Evolutionary conservation across 176 grass and related monocot species (phyloP), one percentile per base, ranked within the genome.

Genomic region (Poa pratensis): DNA sequence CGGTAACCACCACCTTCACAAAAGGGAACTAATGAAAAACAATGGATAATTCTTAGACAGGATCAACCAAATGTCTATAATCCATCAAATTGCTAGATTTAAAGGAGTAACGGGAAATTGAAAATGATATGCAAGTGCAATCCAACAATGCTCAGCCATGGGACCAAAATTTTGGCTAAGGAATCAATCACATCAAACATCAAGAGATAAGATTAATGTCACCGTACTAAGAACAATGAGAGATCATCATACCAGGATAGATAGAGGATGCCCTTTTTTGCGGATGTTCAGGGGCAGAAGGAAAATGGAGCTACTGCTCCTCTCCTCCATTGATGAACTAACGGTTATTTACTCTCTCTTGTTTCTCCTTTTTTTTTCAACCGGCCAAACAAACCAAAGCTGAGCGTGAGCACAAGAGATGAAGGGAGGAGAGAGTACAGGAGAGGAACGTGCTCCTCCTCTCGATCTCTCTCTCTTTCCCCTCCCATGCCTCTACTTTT

Each of bases 251-350:
- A 90, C 84, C 84, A 50, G 12, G 80, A 20, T 3, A 79, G 46
- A 80, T 28, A 46, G 83, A 80, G 53, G 62, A 17, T 24, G 62
- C 20, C 23, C 43, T 39, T 72, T 51, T 46, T 39, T 54, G 22
- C 9, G 14, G 30, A 60, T 23, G 12, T 10, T 24, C 55, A 55
- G 10, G 16, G 15, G n/a, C 19, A 18, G 30, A 26, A 82, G 9
- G 72, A 69, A 69, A 85, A 40, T 27, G 71, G 83, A 82, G 72
- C 72, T 50, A 52, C 52, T 81, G 86, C 77, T 59, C 81, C 77
- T 81, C 82, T 24, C 46, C 86, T 85, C 77, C 86, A 75, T 92
- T 28, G 71, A 74, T 24, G 49, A 42, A 67, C 22, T 39, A 72
- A 86, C 78, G 83, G 40, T 51, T 82, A 81, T 82, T 40, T 23